These are phyloP conservation scores for Pseudotulostoma volvatum DNA, from an alignment of 495 filamentous ascomycete species.

Conservation along the genomic window DNA sequence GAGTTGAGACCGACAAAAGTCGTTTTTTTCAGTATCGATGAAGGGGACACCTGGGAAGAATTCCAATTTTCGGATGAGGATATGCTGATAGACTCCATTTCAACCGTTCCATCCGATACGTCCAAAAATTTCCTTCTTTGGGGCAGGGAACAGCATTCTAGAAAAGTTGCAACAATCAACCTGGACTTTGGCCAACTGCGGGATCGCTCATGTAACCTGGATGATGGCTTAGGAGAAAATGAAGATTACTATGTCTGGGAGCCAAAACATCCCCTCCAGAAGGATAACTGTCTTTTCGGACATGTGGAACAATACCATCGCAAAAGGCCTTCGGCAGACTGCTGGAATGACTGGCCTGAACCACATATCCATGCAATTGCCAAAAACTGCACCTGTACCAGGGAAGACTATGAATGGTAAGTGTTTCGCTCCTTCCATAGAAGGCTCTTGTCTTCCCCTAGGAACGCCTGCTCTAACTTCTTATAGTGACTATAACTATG, in stretches of 20 bases:
- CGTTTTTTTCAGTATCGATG: conserved; percentile 63
- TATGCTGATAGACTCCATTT: conserved; percentile 56
- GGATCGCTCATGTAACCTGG: conserved; percentile 47
- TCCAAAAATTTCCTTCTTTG: conserved; percentile 84
- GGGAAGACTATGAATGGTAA: conserved; percentile 89
- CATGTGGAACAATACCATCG: conserved; percentile 80
- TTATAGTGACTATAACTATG: conserved; percentile 80
- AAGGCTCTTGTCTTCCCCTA: not conserved
- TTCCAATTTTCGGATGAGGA: conserved; percentile 57
- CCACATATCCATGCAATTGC: conserved; percentile 45
- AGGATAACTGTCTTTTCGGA: conserved; percentile 77
- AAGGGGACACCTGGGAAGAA: conserved; percentile 57
- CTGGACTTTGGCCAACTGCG: conserved; percentile 74
- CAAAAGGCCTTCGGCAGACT: conserved; percentile 55
- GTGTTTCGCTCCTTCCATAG: no score
- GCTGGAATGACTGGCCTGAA: conserved; percentile 64
- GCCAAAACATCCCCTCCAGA: conserved; percentile 59
- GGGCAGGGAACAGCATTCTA: conserved; percentile 36
- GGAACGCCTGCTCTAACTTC: conserved; percentile 8
- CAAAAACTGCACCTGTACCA: conserved; percentile 64
- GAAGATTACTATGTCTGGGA: conserved; percentile 73
- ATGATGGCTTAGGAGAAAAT: conserved; percentile 45
- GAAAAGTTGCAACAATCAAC: conserved; percentile 49
- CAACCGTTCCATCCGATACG: conserved; percentile 75
- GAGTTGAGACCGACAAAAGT: conserved; percentile 44